phyloP scores from a whole-genome alignment of 1,284 basidiomycete genomes.

The Ustilago vetiveriae region DNA sequence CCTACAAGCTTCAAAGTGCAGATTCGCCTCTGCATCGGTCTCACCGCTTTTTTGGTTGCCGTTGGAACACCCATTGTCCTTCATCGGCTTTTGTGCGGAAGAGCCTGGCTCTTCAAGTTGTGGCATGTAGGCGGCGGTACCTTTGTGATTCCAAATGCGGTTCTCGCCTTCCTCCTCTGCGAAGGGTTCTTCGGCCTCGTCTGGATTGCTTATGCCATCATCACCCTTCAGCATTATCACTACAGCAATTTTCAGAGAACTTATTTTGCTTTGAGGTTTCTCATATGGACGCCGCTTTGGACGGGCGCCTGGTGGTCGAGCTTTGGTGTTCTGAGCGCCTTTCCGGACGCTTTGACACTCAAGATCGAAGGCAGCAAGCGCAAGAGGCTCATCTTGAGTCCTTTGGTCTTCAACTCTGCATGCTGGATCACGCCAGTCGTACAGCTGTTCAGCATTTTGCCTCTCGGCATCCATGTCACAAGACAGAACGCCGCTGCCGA shows the following conservation, averaged over 20 bases:
- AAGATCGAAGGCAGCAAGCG: slow-evolving; percentile 9
- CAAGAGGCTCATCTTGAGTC: slow-evolving; percentile 29
- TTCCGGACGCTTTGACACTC: slow-evolving; percentile 34
- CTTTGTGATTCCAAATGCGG: slow-evolving; percentile 33
- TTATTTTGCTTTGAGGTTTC: slow-evolving; percentile 11
- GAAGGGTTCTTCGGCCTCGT: slow-evolving; percentile 7
- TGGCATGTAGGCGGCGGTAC: slow-evolving; percentile 27
- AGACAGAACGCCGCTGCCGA: neutral
- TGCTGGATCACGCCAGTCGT: slow-evolving; percentile 18
- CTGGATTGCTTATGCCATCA: slow-evolving; percentile 14
- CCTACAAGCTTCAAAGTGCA: slow-evolving; percentile 6
- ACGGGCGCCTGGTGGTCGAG: slow-evolving; percentile 23
- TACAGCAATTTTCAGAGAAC: neutral
- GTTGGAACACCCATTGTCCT: slow-evolving; percentile 4
- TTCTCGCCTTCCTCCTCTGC: slow-evolving; percentile 21
- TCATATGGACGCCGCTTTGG: slow-evolving; percentile 27
- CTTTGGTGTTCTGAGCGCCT: slow-evolving; percentile 29
- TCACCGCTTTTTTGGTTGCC: neutral
- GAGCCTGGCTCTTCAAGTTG: slow-evolving; percentile 33
- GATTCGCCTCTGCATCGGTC: slow-evolving; percentile 5
- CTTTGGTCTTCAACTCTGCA: slow-evolving; percentile 15
- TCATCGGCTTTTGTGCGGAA: slow-evolving; percentile 15
- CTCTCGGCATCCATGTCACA: slow-evolving; percentile 7
- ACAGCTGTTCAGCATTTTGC: slow-evolving; percentile 9
- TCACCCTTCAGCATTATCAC: slow-evolving; percentile 19